phyloP scores from a whole-genome alignment of 176 grass and related monocot species.

The Saccharum officinarum region DNA sequence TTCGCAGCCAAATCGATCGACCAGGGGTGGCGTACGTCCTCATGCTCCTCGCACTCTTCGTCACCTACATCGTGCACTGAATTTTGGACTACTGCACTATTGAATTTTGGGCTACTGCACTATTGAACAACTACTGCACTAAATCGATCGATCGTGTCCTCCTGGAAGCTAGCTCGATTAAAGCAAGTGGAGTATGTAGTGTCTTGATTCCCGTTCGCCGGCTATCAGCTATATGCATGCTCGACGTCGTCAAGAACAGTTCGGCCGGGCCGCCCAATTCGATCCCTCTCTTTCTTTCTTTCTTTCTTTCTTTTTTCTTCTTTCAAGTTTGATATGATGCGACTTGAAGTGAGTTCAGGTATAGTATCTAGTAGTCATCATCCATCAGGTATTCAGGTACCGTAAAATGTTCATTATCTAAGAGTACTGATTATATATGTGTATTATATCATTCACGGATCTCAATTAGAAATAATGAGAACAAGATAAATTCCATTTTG shows the following conservation, averaged over 20 bases:
- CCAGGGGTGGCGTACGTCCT: constrained; percentile 52
- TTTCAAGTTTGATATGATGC: background rate
- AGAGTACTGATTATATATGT: too few species aligned
- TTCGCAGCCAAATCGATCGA: constrained; percentile 51
- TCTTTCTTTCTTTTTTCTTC: too few species aligned
- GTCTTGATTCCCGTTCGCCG: background rate
- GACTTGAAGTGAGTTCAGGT: background rate
- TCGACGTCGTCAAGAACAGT: background rate
- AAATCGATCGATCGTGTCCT: background rate
- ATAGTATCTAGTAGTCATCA: too few species aligned
- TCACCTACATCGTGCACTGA: constrained; percentile 47
- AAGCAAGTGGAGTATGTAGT: background rate
- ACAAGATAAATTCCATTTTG: too few species aligned
- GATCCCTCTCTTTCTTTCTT: constrained; percentile 20
- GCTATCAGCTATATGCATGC: background rate
- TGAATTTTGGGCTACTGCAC: too few species aligned
- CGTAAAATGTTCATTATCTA: too few species aligned
- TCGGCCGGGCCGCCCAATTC: background rate
- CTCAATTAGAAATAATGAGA: too few species aligned
- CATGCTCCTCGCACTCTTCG: constrained; percentile 51
- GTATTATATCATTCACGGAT: too few species aligned
- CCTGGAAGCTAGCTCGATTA: background rate
- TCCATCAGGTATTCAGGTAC: too few species aligned
- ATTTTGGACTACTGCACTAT: background rate
- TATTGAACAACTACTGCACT: too few species aligned